Conservation (phyloP, 1,284 basidiomycete genomes). For the Ganoderma multipileum region DNA sequence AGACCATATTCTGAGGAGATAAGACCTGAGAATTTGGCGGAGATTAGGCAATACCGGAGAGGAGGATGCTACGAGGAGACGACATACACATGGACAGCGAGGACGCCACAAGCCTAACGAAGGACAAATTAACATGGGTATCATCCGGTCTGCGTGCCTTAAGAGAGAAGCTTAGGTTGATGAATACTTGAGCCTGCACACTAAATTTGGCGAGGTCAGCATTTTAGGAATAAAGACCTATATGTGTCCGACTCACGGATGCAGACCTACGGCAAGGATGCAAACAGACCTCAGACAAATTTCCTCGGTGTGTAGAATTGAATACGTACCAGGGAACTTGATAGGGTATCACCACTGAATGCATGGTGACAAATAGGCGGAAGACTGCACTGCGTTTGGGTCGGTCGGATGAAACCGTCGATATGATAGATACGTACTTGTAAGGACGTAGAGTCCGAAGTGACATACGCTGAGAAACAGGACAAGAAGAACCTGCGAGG, state of each 20-base stretch:
- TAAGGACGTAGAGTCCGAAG: background rate
- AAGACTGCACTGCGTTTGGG: background rate
- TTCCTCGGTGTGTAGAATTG: background rate
- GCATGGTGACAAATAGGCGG: constrained; percentile 2
- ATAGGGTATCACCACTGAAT: background rate
- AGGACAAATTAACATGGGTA: background rate
- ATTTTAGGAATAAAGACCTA: background rate
- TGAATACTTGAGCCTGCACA: background rate
- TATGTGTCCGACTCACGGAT: background rate
- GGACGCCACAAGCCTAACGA: background rate
- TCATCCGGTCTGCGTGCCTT: background rate
- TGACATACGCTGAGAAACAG: background rate
- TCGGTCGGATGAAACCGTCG: background rate
- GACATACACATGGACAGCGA: constrained; percentile 1
- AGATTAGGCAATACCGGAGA: background rate
- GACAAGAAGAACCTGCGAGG: background rate
- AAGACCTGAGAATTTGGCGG: background rate
- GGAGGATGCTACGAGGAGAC: background rate
- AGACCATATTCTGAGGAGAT: background rate
- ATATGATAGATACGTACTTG: background rate
- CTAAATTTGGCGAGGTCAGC: background rate
- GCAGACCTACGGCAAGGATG: background rate
- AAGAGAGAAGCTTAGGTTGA: background rate
- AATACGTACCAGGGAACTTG: background rate
- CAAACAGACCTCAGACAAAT: background rate